Conservation (phyloP, 1,284 basidiomycete species). For the Cryptococcus sp. region DNA sequence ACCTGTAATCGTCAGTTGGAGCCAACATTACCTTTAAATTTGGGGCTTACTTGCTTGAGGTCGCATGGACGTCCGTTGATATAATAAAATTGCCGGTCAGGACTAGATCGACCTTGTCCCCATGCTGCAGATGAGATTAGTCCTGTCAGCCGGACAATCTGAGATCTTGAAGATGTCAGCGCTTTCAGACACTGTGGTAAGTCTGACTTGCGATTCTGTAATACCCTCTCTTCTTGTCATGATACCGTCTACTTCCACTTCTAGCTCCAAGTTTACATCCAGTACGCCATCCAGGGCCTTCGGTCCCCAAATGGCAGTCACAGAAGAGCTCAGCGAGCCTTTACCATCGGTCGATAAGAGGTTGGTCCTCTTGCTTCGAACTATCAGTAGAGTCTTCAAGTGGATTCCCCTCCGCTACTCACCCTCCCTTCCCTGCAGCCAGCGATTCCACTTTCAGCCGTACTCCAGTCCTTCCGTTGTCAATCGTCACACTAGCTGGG, state of each 20-base stretch:
- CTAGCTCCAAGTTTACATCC: constrained; percentile 66
- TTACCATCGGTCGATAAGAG: constrained; percentile 70
- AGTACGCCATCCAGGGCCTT: constrained; percentile 71
- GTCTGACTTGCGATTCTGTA: constrained; percentile 19
- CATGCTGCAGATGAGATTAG: constrained; percentile 43
- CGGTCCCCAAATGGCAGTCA: constrained; percentile 77
- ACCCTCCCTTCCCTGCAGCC: constrained; percentile 61
- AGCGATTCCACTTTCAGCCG: constrained; percentile 65
- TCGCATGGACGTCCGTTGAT: constrained; percentile 89
- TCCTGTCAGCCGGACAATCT: constrained; percentile 32
- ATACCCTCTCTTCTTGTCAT: constrained; percentile 45
- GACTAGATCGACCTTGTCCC: constrained; percentile 62
- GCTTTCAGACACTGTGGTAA: background rate
- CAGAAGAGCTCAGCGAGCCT: constrained; percentile 60
- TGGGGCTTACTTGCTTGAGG: constrained; percentile 53
- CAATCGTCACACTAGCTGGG: constrained; percentile 50
- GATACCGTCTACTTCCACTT: constrained; percentile 60
- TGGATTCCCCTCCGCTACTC: constrained; percentile 6
- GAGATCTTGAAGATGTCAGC: constrained; percentile 14
- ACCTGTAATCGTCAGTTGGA: constrained; percentile 36
- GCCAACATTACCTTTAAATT: too few species aligned
- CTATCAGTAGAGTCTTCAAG: background rate
- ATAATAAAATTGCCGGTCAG: constrained; percentile 90
- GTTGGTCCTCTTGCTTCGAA: constrained; percentile 61
- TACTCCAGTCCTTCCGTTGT: constrained; percentile 51